These are phyloP conservation scores for Geotrichum candidum DNA, from an alignment of 1,139 yeast species.

Conservation along the genomic window DNA sequence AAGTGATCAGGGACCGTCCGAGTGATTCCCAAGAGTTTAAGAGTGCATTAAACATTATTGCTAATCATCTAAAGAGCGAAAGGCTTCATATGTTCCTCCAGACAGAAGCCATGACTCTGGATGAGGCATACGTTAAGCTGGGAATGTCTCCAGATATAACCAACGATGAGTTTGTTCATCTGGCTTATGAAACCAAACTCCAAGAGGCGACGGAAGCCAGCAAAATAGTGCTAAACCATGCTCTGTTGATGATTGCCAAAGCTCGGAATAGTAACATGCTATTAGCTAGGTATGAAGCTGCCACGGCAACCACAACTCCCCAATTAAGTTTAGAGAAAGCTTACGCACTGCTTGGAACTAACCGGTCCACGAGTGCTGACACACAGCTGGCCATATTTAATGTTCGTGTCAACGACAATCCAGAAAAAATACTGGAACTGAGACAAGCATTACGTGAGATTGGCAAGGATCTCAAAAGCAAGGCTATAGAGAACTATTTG, in stretches of 20 bases:
- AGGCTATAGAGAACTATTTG: constrained; percentile 25
- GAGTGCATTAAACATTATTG: constrained; percentile 25
- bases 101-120: constrained; percentile 50
- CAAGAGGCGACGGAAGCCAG: constrained; percentile 10
- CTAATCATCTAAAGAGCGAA: constrained; percentile 35
- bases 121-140: constrained; percentile 46
- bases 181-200: constrained; percentile 15
- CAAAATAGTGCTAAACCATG: constrained; percentile 32
- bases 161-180: constrained; percentile 17
- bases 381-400: constrained; percentile 27
- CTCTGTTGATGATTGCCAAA: constrained; percentile 56
- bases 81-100: constrained; percentile 43
- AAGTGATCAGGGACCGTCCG: background rate
- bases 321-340: constrained; percentile 52
- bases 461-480: constrained; percentile 30
- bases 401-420: constrained; percentile 31
- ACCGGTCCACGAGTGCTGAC: constrained; percentile 16
- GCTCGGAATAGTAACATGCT: constrained; percentile 44
- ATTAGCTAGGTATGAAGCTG: constrained; percentile 29
- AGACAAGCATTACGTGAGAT: constrained; percentile 34
- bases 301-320: constrained; percentile 17
- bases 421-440: constrained; percentile 29
- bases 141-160: constrained; percentile 9
- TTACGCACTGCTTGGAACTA: constrained; percentile 40
- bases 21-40: constrained; percentile 17